Evolutionary conservation across 2,329 filamentous ascomycete genomes (phyloP).

Genomic region (Epichloe uncinata): DNA sequence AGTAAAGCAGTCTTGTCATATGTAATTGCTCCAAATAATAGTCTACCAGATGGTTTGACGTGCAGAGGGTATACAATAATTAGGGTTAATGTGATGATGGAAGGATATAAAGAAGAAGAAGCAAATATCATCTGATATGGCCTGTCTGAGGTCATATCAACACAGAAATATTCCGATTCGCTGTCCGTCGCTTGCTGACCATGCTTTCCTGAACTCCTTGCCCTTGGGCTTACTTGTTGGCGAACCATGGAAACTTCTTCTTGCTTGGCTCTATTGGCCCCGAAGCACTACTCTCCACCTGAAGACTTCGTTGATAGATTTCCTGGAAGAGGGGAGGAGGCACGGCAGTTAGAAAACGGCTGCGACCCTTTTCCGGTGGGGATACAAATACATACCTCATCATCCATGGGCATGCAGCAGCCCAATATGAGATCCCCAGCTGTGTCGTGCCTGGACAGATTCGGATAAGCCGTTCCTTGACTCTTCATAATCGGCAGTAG

Average conservation of each 20-base stretch:
- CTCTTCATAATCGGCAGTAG: slow-evolving; percentile 84
- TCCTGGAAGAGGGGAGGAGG: slow-evolving; percentile 28
- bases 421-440: slow-evolving; percentile 67
- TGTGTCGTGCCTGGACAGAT: slow-evolving; percentile 54
- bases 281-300: slow-evolving; percentile 39
- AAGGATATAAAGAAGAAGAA: neutral
- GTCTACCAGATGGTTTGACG: neutral
- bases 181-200: slow-evolving; percentile 1
- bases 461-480: slow-evolving; percentile 70
- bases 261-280: slow-evolving; percentile 35
- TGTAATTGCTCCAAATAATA: neutral
- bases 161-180: slow-evolving; percentile 4
- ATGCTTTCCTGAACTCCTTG: slow-evolving; percentile 15
- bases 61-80: neutral
- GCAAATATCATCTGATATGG: neutral
- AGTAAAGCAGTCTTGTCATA: neutral
- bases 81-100: too few species aligned
- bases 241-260: slow-evolving; percentile 56
- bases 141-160: slow-evolving; percentile 4
- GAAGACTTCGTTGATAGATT: slow-evolving; percentile 48
- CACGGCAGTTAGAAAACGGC: neutral
- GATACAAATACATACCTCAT: slow-evolving; percentile 53
- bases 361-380: neutral
- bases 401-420: slow-evolving; percentile 68
- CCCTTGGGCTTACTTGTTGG: slow-evolving; percentile 31